These are phyloP conservation scores for Colletotrichum incanum DNA, from an alignment of 2,329 filamentous ascomycete species.

Conservation along the genomic window DNA sequence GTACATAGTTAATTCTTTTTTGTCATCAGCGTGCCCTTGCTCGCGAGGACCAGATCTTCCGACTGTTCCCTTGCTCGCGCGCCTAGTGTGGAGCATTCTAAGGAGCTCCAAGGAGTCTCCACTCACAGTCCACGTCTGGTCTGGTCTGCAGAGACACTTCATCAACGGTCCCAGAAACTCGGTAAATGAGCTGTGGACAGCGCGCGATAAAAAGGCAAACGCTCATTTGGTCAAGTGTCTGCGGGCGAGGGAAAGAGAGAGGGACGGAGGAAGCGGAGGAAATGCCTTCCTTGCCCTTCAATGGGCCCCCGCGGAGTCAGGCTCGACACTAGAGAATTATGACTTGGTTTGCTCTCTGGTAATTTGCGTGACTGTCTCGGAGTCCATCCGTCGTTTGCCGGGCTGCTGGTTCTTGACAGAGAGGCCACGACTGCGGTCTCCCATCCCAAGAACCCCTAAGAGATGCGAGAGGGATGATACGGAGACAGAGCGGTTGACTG, in stretches of 20 bases:
- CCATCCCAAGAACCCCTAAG: slow-evolving; percentile 1
- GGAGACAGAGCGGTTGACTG: slow-evolving; percentile 15
- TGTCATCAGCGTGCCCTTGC: neutral
- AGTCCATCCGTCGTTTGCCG: slow-evolving; percentile 2
- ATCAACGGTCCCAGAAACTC: slow-evolving; percentile 37
- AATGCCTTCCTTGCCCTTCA: neutral
- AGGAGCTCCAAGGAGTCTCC: neutral
- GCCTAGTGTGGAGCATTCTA: slow-evolving; percentile 19
- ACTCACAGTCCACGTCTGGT: slow-evolving; percentile 6
- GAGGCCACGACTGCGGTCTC: slow-evolving; percentile 6
- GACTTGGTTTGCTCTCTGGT: slow-evolving; percentile 24
- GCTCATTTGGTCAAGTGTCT: slow-evolving; percentile 20
- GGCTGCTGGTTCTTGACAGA: neutral
- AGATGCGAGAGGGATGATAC: slow-evolving; percentile 17
- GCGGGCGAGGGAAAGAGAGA: too few species aligned
- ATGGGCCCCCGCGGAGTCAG: slow-evolving; percentile 24
- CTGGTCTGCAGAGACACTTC: slow-evolving; percentile 38
- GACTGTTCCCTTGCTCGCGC: slow-evolving; percentile 18
- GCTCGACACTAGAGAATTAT: slow-evolving; percentile 8
- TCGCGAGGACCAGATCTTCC: slow-evolving; percentile 24
- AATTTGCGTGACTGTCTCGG: neutral
- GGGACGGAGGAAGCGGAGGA: neutral
- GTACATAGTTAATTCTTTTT: neutral
- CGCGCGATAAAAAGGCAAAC: slow-evolving; percentile 15
- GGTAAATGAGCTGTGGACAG: slow-evolving; percentile 36